phyloP scores from a whole-genome alignment of 306 rosid species.

The Quercus variabilis region DNA sequence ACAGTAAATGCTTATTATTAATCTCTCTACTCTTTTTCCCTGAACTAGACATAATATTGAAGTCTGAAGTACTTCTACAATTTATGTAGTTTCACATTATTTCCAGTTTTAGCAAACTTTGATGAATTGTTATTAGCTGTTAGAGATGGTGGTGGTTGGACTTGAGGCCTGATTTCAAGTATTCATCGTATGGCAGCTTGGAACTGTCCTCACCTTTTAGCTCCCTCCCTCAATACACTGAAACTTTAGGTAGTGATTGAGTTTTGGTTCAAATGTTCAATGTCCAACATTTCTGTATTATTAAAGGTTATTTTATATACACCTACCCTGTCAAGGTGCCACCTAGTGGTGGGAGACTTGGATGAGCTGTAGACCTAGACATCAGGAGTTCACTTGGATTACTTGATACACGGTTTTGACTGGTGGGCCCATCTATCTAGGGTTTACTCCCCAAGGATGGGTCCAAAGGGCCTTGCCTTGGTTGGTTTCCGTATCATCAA shows the following conservation, averaged over 20 bases:
- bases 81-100: not conserved
- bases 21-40: not conserved
- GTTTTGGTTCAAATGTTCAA: not conserved
- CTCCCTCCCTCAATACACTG: not conserved
- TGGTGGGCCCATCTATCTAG: too few species aligned
- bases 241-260: not conserved
- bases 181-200: not conserved
- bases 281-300: not conserved
- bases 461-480: too few species aligned
- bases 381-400: too few species aligned
- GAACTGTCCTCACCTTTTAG: not conserved
- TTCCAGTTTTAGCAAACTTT: not conserved
- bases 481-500: too few species aligned
- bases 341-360: too few species aligned
- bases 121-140: not conserved
- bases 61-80: not conserved
- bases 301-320: not conserved
- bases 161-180: not conserved
- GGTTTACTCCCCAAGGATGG: too few species aligned
- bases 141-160: not conserved
- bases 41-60: not conserved
- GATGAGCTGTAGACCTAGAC: too few species aligned
- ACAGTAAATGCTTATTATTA: not conserved
- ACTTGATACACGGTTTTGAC: too few species aligned
- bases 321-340: not conserved